Evolutionary conservation across 2,329 filamentous ascomycete genomes (phyloP).

Genomic region (Ophiostoma sp.): DNA sequence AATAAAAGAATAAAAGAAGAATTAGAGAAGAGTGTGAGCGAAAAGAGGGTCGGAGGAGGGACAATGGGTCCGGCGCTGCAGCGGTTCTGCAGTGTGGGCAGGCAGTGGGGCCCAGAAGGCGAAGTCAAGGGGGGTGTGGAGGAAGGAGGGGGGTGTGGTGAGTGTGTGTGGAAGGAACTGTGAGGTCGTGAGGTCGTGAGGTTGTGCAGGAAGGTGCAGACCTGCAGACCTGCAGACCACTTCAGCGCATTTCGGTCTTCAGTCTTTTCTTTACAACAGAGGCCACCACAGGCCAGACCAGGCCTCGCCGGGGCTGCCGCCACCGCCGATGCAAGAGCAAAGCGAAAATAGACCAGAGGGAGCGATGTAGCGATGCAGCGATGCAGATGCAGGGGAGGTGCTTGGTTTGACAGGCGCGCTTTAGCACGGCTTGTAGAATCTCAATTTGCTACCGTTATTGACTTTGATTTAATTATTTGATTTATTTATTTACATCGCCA

Average conservation of each 20-base stretch:
- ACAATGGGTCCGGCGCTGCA: conserved; percentile 17
- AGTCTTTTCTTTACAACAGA: background rate
- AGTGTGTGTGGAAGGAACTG: background rate
- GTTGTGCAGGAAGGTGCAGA: background rate
- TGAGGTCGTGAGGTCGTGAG: background rate
- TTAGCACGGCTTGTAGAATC: background rate
- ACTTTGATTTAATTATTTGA: background rate
- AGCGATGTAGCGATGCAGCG: conserved; percentile 3
- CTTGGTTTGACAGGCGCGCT: conserved; percentile 11
- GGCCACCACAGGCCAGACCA: background rate
- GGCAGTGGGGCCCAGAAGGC: conserved; percentile 23
- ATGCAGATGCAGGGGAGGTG: conserved; percentile 1
- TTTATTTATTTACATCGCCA: background rate
- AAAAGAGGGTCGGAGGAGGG: conserved; percentile 2
- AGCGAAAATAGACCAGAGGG: conserved; percentile 20
- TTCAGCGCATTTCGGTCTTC: background rate
- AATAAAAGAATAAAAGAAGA: conserved; percentile 11
- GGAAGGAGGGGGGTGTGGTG: conserved; percentile 5
- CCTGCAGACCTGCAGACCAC: background rate
- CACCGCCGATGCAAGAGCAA: conserved; percentile 14
- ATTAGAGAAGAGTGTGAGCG: background rate
- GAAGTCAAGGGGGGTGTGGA: conserved; percentile 25
- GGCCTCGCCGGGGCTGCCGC: conserved; percentile 13
- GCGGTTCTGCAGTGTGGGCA: conserved; percentile 21
- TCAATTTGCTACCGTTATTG: background rate